Evolutionary conservation across 140 eudicot species (phyloP).

Genomic region (Cichorium intybus): DNA sequence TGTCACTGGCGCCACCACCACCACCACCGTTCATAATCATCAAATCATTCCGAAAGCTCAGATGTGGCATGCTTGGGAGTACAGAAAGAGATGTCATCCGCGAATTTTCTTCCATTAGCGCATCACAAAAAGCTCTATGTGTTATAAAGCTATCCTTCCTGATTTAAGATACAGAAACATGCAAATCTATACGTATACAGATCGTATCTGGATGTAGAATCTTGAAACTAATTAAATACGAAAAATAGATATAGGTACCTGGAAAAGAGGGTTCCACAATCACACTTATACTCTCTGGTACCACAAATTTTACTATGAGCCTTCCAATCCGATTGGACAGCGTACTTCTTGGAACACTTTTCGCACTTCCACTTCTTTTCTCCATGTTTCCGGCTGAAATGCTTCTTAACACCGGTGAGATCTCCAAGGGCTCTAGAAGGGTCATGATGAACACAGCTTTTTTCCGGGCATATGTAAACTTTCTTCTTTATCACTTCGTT

Average conservation of each 20-base stretch:
- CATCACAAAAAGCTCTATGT: conserved; percentile 93
- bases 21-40: conserved; percentile 30
- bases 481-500: conserved; percentile 71
- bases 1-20: conserved; percentile 17
- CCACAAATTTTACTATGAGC: conserved; percentile 97
- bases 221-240: neutral
- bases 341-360: conserved; percentile 83
- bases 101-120: conserved; percentile 76
- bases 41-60: conserved; percentile 54
- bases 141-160: conserved; percentile 98
- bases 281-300: conserved; percentile 93
- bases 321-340: conserved; percentile 94
- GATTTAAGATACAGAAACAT: conserved; percentile 22
- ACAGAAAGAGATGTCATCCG: conserved; percentile 48
- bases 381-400: conserved; percentile 85
- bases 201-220: neutral
- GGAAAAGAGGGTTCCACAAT: conserved; percentile 87
- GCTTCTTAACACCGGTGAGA: conserved; percentile 90
- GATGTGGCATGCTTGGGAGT: conserved; percentile 37
- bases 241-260: conserved; percentile 37
- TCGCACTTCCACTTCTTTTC: conserved; percentile 97
- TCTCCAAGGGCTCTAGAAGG: conserved; percentile 91
- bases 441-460: conserved; percentile 84
- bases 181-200: conserved; percentile 22
- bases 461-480: conserved; percentile 86